Base-by-base conservation (phyloP, 2,329 filamentous ascomycete genomes). In the Hypoxylon rubiginosum region DNA sequence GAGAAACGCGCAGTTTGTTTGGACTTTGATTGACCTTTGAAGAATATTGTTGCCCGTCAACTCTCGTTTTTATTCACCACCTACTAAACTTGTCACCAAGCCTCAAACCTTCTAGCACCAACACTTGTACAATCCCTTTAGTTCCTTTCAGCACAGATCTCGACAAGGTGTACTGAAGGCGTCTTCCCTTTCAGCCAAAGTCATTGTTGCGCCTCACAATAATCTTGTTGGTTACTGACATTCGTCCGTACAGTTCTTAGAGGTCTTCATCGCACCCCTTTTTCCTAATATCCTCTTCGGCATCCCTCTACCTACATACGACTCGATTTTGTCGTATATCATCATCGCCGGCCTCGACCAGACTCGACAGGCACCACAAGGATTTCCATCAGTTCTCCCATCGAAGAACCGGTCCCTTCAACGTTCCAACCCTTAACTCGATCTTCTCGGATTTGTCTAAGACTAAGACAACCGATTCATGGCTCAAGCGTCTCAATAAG, bases 401-500 rank as follows among this genome's bases (percentile, higher is more conserved):
- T 55, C 50, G 24, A 30, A 49, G 59, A 51, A 32, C 11, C 13
- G 2, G 11, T 50, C 48, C 30, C 17, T 58, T 21, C n/a, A 19
- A 19, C n/a, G 17, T 28, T 19, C 24, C 39, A 34, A 9, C 32
- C 19, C 41, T 48, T 32, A 26, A 52, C 50, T 19, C n/a, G 34
- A 57, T 45, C n/a, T 48, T 55, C 4, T 46, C 30, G 43, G 48
- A 54, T 39, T 51, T 30, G 57, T 67, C 59, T 54, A 49, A 50
- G 24, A 56, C 39, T 17, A 45, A 30, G 60, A 60, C 49, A 63
- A 70, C 50, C 60, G 41, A 64, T 76, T 73, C 64, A 82, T 82
- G 80, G 80, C 80, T 80, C 64, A 71, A 66, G 66, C 65, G 71
- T 76, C 72, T 64, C 74, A 77, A 52, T 81, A 81, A 74, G 76